These are phyloP conservation scores for Tylopilus sp. DNA, from an alignment of 768 basidiomycete species.

Conservation along the genomic window DNA sequence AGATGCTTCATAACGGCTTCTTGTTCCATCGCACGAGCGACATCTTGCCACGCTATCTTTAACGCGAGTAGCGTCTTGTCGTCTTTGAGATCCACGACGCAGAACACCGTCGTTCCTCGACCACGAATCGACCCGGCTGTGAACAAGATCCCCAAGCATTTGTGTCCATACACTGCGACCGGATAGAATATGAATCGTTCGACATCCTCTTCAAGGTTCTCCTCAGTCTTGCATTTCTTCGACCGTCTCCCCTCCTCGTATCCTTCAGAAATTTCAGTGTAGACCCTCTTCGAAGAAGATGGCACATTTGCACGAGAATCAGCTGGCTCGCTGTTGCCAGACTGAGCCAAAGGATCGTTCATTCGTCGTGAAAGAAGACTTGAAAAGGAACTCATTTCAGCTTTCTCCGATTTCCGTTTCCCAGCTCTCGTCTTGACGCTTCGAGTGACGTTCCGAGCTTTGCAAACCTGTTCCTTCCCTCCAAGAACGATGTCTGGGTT, in stretches of 20 bases:
- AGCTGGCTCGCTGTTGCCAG: no score
- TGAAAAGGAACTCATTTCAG: no score
- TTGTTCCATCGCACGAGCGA: no score
- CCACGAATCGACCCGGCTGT: not conserved
- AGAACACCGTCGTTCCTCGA: not conserved
- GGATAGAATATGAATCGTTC: not conserved
- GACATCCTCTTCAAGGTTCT: not conserved
- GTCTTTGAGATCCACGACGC: not conserved
- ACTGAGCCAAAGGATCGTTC: no score
- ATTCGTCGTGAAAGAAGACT: no score
- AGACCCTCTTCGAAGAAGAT: not conserved
- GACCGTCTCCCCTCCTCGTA: not conserved
- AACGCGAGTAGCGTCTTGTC: not conserved
- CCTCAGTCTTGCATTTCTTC: not conserved
- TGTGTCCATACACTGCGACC: not conserved
- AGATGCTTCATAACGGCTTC: not conserved
- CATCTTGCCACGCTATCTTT: not conserved
- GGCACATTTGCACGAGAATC: no score
- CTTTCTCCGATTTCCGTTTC: not conserved
- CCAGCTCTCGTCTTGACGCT: no score
- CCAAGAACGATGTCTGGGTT: slow-evolving; percentile 1
- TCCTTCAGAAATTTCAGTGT: not conserved
- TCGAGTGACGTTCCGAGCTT: no score
- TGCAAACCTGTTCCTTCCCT: no score
- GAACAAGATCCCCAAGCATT: not conserved